Evolutionary conservation across 2,329 filamentous ascomycete species (phyloP).

Genomic region (Plenodomus lindquistii): DNA sequence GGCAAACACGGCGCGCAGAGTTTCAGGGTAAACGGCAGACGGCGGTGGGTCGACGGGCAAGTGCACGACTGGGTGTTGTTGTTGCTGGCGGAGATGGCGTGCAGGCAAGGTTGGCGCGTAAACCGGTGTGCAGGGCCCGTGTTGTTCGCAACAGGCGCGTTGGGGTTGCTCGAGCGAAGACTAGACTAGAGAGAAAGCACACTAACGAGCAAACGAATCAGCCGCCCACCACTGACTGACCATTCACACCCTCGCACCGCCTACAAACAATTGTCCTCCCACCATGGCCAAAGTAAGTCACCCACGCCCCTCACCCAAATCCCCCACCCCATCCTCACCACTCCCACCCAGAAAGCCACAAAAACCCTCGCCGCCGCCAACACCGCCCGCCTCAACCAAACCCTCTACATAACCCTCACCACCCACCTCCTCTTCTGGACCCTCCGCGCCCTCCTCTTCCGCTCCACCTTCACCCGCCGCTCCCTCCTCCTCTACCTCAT

Average conservation of each 20-base stretch:
- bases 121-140: conserved; percentile 5
- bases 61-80: too few relatives aligned
- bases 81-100: background rate
- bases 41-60: too few relatives aligned
- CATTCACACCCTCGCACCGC: background rate
- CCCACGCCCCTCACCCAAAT: background rate
- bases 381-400: conserved; percentile 73
- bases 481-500: conserved; percentile 68
- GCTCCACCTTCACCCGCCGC: conserved; percentile 59
- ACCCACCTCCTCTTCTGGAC: conserved; percentile 77
- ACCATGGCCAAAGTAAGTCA: conserved; percentile 32
- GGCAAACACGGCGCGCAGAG: conserved; percentile 33
- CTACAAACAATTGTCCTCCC: background rate
- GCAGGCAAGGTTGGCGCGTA: conserved; percentile 14
- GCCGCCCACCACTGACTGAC: background rate
- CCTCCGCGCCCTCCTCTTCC: conserved; percentile 66
- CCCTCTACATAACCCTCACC: conserved; percentile 74
- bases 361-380: conserved; percentile 77
- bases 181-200: too few relatives aligned
- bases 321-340: conserved; percentile 2
- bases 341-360: conserved; percentile 51
- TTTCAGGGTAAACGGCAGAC: too few relatives aligned
- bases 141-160: conserved; percentile 12
- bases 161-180: conserved; percentile 20
- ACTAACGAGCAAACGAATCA: background rate